phyloP scores from a whole-genome alignment of 768 basidiomycete genomes.

The Termitomyces sp. region DNA sequence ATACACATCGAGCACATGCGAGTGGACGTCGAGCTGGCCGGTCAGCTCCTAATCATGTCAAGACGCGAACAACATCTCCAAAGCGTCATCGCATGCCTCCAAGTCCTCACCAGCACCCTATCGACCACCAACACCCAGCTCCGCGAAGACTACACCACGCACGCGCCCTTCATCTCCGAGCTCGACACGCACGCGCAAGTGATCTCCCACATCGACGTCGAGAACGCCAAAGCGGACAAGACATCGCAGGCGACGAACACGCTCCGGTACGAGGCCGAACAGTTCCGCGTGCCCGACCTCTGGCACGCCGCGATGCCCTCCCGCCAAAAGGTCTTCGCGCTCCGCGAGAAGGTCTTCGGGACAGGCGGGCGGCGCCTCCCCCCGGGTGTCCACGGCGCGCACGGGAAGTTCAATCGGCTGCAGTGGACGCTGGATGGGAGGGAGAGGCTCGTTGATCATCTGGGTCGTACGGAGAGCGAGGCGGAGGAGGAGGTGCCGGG shows the following conservation, averaged over 20 bases:
- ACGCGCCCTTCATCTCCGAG: conserved; percentile 42
- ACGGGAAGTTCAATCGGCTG: conserved; percentile 57
- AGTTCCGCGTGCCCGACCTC: conserved; percentile 61
- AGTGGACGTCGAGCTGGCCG: conserved; percentile 76
- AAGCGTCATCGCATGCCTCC: conserved; percentile 58
- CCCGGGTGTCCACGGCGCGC: conserved; percentile 49
- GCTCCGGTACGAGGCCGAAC: conserved; percentile 68
- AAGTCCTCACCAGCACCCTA: conserved; percentile 52
- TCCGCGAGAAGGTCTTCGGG: conserved; percentile 70
- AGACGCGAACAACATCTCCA: conserved; percentile 65
- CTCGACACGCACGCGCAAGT: conserved; percentile 45
- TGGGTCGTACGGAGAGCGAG: conserved; percentile 75
- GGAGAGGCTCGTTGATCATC: conserved; percentile 58
- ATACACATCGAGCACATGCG: conserved; percentile 64
- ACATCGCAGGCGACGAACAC: conserved; percentile 61
- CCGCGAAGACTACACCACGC: conserved; percentile 54
- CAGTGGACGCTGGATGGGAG: conserved; percentile 70
- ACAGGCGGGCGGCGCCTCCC: conserved; percentile 48
- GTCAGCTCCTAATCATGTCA: conserved; percentile 66
- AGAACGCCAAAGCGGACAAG: conserved; percentile 46
- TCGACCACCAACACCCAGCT: conserved; percentile 52
- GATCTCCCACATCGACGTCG: conserved; percentile 48
- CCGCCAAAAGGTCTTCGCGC: conserved; percentile 57
- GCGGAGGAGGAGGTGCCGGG: conserved; percentile 61
- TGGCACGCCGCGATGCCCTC: conserved; percentile 63